A percentile compares a stretch with the other conserved stretches of the same genome.
phyloP scores from a whole-genome alignment of 495 filamentous ascomycete species.

The Penicillium daleae region DNA sequence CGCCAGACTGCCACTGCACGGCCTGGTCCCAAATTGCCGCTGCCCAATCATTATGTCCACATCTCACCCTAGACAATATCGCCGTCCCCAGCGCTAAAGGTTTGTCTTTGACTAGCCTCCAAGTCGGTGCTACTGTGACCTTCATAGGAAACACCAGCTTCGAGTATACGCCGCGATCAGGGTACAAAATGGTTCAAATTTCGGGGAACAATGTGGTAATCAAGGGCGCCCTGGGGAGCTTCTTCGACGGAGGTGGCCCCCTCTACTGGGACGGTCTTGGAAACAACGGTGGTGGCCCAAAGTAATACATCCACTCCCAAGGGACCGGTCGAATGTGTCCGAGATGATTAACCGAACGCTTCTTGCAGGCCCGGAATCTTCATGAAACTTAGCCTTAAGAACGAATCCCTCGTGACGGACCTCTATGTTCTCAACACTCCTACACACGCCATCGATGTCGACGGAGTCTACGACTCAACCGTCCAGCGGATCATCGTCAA shows the following conservation, averaged over 20 bases:
- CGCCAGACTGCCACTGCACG: neutral
- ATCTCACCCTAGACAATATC: neutral
- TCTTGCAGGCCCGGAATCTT: neutral
- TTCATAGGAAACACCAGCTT: neutral
- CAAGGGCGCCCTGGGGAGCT: neutral
- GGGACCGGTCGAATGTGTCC: neutral
- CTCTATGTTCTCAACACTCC: neutral
- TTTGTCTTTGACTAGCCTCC: neutral
- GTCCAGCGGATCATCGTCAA: neutral
- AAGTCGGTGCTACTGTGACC: neutral
- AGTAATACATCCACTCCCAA: neutral
- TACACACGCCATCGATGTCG: neutral
- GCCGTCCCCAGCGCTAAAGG: neutral
- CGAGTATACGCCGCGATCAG: neutral
- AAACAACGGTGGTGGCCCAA: neutral
- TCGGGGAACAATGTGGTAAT: neutral
- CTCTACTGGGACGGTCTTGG: neutral
- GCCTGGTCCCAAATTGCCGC: neutral
- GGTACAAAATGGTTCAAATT: neutral
- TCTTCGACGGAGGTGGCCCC: neutral
- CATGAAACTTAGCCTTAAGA: neutral
- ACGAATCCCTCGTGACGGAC: neutral
- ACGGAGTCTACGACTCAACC: neutral
- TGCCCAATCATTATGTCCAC: neutral
- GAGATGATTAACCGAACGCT: neutral